Conservation (phyloP, 2,329 filamentous ascomycete genomes). For the Chaetomium sp. region DNA sequence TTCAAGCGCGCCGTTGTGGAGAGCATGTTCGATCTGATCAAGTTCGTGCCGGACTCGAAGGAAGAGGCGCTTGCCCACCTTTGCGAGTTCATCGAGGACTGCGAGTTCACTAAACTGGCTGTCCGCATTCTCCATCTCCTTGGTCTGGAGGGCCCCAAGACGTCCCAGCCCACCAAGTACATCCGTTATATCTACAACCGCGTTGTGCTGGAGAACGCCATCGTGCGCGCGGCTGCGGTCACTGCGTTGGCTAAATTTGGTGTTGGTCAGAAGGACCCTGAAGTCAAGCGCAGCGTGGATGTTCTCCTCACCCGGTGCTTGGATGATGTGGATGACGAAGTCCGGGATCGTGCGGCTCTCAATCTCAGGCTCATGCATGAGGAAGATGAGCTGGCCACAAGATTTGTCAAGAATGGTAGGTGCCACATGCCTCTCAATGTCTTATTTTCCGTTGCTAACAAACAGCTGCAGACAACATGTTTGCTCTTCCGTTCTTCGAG, state of each 20-base stretch:
- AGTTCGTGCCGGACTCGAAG: slow-evolving; percentile 88
- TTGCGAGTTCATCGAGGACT: slow-evolving; percentile 99
- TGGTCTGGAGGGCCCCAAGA: slow-evolving; percentile 90
- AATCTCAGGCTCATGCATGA: slow-evolving; percentile 90
- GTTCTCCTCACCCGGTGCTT: slow-evolving; percentile 89
- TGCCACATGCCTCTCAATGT: not conserved
- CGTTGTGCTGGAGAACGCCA: slow-evolving; percentile 93
- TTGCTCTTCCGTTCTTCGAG: slow-evolving; percentile 88
- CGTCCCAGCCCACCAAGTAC: slow-evolving; percentile 93
- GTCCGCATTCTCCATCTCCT: slow-evolving; percentile 92
- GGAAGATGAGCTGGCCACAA: slow-evolving; percentile 76
- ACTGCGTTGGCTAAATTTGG: slow-evolving; percentile 96
- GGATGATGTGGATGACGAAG: slow-evolving; percentile 96
- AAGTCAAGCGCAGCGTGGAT: slow-evolving; percentile 92
- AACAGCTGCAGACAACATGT: slow-evolving; percentile 70
- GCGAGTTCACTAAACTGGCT: slow-evolving; percentile 96
- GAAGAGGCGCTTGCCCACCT: slow-evolving; percentile 83
- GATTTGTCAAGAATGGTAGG: slow-evolving; percentile 89
- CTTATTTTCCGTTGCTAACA: not conserved
- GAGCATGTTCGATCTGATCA: slow-evolving; percentile 98
- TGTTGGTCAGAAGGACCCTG: slow-evolving; percentile 89
- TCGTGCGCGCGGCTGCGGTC: slow-evolving; percentile 89
- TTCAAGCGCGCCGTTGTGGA: slow-evolving; percentile 98
- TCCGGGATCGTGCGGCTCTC: slow-evolving; percentile 87
- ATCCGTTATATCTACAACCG: slow-evolving; percentile 99